Conservation (phyloP, 108 stramenopile genomes). For the Cyclostephanos invisitatus region DNA sequence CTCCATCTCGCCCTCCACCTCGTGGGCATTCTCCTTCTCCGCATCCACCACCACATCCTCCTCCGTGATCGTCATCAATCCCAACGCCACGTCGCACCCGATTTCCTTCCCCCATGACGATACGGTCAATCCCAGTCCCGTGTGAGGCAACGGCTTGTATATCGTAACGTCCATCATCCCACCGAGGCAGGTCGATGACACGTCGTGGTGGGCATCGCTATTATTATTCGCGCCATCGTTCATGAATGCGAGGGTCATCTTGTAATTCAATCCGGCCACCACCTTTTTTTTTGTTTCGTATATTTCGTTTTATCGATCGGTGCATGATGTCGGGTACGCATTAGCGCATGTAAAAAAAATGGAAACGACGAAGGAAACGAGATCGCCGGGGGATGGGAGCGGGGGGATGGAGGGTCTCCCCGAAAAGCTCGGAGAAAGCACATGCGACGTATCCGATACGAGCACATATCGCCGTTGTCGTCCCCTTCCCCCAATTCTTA, state of each 20-base stretch:
- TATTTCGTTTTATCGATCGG: too few relatives aligned
- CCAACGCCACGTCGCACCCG: conserved; percentile 1
- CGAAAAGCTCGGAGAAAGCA: too few relatives aligned
- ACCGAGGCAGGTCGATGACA: conserved; percentile 9
- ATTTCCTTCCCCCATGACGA: conserved; percentile 13
- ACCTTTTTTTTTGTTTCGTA: conserved; percentile 31
- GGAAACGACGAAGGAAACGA: too few relatives aligned
- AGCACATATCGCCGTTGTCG: too few relatives aligned
- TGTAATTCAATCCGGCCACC: conserved; percentile 48
- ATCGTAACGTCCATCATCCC: conserved; percentile 23
- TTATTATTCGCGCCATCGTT: neutral
- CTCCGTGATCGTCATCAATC: neutral
- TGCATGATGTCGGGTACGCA: too few relatives aligned
- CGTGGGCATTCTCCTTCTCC: conserved; percentile 1
- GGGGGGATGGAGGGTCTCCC: too few relatives aligned
- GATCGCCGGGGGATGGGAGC: too few relatives aligned
- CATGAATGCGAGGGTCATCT: conserved; percentile 22
- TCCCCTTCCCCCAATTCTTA: too few relatives aligned
- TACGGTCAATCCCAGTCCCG: conserved; percentile 5
- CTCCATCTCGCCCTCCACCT: conserved; percentile 1
- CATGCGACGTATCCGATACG: too few relatives aligned
- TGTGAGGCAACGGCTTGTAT: conserved; percentile 34
- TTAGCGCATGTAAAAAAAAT: too few relatives aligned
- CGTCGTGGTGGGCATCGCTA: too few relatives aligned
- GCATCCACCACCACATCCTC: neutral